A percentile compares a stretch with the other conserved stretches of the same genome.
Conservation (phyloP, 495 filamentous ascomycete genomes). For the Zalerion maritima region DNA sequence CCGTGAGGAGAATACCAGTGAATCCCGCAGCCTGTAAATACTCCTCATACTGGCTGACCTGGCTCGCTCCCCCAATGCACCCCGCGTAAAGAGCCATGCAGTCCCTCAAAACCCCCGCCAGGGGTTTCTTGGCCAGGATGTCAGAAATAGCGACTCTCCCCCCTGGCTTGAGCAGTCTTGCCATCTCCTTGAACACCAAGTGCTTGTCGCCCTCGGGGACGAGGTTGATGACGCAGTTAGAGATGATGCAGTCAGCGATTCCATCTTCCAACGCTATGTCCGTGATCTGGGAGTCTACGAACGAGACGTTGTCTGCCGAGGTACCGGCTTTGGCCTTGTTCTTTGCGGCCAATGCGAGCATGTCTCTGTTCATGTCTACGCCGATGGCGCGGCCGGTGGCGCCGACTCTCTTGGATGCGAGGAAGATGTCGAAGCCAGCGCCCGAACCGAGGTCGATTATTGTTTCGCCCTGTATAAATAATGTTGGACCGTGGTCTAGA, state of each 20-base stretch:
- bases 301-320: slow-evolving; percentile 25
- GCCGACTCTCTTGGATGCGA: slow-evolving; percentile 43
- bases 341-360: slow-evolving; percentile 35
- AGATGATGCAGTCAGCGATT: slow-evolving; percentile 43
- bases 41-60: slow-evolving; percentile 37
- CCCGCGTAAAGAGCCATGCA: slow-evolving; percentile 42
- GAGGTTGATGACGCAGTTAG: slow-evolving; percentile 48
- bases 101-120: slow-evolving; percentile 32
- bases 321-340: slow-evolving; percentile 27
- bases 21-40: slow-evolving; percentile 43
- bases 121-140: slow-evolving; percentile 38
- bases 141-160: slow-evolving; percentile 53
- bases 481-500: background rate
- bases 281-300: slow-evolving; percentile 41
- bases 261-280: slow-evolving; percentile 27
- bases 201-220: slow-evolving; percentile 43
- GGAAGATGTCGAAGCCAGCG: slow-evolving; percentile 50
- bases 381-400: slow-evolving; percentile 40
- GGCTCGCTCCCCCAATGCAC: slow-evolving; percentile 45
- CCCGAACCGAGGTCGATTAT: slow-evolving; percentile 50
- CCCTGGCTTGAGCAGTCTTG: slow-evolving; percentile 43
- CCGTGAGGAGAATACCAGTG: slow-evolving; percentile 38
- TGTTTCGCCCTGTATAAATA: slow-evolving; percentile 43
- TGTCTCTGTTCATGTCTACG: slow-evolving; percentile 54
- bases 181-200: slow-evolving; percentile 44